Conservation (phyloP, 495 filamentous ascomycete species). For the Niebla homalea region DNA sequence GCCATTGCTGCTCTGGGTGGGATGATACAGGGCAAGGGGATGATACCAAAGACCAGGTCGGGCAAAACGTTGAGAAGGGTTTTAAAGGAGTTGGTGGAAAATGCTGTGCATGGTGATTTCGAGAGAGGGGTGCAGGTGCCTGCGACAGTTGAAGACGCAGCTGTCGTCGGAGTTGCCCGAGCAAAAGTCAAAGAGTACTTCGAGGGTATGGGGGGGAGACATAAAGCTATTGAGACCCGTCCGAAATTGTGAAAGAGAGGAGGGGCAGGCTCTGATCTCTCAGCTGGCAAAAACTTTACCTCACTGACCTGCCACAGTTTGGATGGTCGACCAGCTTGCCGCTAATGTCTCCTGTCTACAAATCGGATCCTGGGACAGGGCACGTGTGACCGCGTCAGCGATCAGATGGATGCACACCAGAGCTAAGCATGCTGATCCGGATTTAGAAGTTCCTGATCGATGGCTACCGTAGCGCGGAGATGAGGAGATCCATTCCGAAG, state of each 20-base stretch:
- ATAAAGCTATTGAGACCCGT: slow-evolving; percentile 13
- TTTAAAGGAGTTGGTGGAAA: slow-evolving; percentile 66
- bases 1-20: slow-evolving; percentile 75
- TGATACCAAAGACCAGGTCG: slow-evolving; percentile 82
- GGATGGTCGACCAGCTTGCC: too few relatives aligned
- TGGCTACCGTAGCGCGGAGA: too few relatives aligned
- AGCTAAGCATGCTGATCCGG: too few relatives aligned
- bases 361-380: too few relatives aligned
- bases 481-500: too few relatives aligned
- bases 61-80: slow-evolving; percentile 80
- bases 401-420: too few relatives aligned
- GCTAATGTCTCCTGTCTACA: too few relatives aligned
- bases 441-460: too few relatives aligned
- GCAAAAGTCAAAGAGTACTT: slow-evolving; percentile 46
- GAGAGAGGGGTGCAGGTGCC: slow-evolving; percentile 39
- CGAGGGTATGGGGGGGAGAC: slow-evolving; percentile 20
- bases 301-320: too few relatives aligned
- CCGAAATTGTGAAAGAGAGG: slow-evolving; percentile 12
- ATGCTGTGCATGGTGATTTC: slow-evolving; percentile 38
- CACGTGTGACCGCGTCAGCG: too few relatives aligned
- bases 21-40: slow-evolving; percentile 70
- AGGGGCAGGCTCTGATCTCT: too few relatives aligned
- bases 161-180: slow-evolving; percentile 44
- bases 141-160: slow-evolving; percentile 46
- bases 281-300: too few relatives aligned